Conservation (phyloP, 1,284 basidiomycete species). For the Somion occarium region DNA sequence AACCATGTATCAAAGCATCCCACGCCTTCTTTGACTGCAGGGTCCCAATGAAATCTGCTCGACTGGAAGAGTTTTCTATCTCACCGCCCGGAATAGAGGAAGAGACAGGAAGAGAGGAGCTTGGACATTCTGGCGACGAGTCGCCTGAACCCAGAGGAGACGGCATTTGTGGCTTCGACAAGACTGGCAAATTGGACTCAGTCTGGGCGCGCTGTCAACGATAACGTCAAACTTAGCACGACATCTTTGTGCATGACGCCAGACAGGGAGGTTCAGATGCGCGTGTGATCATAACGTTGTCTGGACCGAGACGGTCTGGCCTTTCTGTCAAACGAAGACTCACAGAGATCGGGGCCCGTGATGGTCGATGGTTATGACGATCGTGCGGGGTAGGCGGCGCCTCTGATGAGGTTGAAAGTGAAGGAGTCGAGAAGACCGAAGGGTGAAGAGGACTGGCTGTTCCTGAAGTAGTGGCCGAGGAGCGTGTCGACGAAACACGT, state of each 20-base stretch:
- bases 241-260: too few species aligned
- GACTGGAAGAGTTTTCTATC: constrained; percentile 13
- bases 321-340: too few species aligned
- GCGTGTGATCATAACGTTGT: too few species aligned
- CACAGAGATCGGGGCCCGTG: constrained; percentile 1
- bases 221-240: too few species aligned
- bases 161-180: not conserved
- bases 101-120: constrained; percentile 10
- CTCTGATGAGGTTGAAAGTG: not conserved
- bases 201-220: constrained; percentile 3
- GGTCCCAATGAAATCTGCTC: constrained; percentile 25
- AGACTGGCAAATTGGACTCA: not conserved
- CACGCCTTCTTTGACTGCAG: constrained; percentile 28
- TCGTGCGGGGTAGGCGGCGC: not conserved
- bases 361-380: constrained; percentile 2
- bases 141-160: not conserved
- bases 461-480: constrained; percentile 22
- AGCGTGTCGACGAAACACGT: constrained; percentile 21
- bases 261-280: too few species aligned
- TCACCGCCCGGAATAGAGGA: constrained; percentile 12
- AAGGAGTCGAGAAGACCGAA: not conserved
- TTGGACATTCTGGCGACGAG: not conserved
- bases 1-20: constrained; percentile 29
- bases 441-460: constrained; percentile 25
- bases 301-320: too few species aligned